Base-by-base conservation (phyloP, 768 basidiomycete genomes). In the Psilocybe cubensis region DNA sequence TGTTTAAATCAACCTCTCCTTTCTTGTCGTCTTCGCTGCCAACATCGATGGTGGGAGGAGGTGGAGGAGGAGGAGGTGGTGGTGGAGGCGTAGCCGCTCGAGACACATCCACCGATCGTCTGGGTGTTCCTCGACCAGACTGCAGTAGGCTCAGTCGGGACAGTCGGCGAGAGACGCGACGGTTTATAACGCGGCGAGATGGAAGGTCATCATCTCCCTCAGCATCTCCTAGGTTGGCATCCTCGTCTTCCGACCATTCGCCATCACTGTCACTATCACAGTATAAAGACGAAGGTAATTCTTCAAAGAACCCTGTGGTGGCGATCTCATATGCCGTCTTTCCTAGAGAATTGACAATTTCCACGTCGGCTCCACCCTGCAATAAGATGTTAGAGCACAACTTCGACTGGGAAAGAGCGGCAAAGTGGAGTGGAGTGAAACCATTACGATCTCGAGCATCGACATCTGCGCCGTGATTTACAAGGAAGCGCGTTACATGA, bases 391-490 rank as follows among this genome's bases (percentile, higher is more conserved):
- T 74, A 2, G 83, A 82, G 70, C 92, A 94, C 10, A 81, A 78
- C 52, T 77, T 75, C 12, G 89, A 86, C 21, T 81, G 82, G 6
- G 76, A 78, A 29, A 96, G 72, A 0, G 85, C 88, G 17, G 95
- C 91, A 65, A 96, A 90, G 72, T 96, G 92, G 29, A 98, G 74
- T 0, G 97, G 85, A 0, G 96, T 98, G 69, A 83, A 93, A 12
- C 96, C 96, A 70, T 94, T 96, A 46, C 83, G 79, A 71, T 99
- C 97, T 47, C 92, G 86, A 12, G 80, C 81, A 68, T 98, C 94
- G 52, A 95, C 62, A 67, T 95, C 92, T 33, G 89, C 86, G 6
- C 81, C 84, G 52, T 83, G 89, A 3, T 77, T 72, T 55, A 96
- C 74, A 55, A 99, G 78, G 74, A 91, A 92, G 43, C 76, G 67